Evolutionary conservation across 768 basidiomycete species (phyloP).

Genomic region (Lanmaoa pseudosensibilis): DNA sequence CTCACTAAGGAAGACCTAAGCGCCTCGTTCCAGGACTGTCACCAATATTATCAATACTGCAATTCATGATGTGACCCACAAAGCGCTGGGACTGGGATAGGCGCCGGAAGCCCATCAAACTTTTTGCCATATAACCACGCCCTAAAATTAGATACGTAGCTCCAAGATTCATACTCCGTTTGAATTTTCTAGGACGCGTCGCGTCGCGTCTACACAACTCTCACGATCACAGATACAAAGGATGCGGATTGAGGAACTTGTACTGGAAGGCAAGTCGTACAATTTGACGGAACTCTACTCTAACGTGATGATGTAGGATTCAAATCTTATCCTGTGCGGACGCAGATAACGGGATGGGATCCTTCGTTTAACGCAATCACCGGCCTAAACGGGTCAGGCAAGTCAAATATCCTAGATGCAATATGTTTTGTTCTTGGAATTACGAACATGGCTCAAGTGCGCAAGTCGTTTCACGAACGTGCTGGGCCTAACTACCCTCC

Average conservation of each 20-base stretch:
- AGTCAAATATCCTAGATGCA: conserved; percentile 98
- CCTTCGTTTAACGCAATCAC: conserved; percentile 98
- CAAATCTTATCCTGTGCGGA: conserved; percentile 96
- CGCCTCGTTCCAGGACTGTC: neutral
- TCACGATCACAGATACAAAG: conserved; percentile 18
- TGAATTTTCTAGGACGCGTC: conserved; percentile 28
- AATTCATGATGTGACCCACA: neutral
- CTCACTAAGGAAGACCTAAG: neutral
- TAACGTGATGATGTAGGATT: conserved; percentile 58
- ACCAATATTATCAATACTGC: neutral
- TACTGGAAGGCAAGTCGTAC: conserved; percentile 71
- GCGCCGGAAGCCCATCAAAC: neutral
- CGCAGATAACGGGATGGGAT: conserved; percentile 96
- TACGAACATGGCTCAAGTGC: conserved; percentile 91
- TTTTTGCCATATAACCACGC: neutral
- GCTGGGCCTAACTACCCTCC: neutral
- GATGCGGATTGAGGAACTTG: conserved; percentile 95
- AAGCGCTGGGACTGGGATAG: conserved; percentile 15
- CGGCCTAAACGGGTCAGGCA: conserved; percentile 92
- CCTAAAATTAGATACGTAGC: conserved; percentile 15
- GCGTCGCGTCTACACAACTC: conserved; percentile 26
- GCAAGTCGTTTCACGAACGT: conserved; percentile 15
- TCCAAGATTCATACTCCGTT: conserved; percentile 23
- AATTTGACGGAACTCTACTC: neutral
- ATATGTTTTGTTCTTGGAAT: conserved; percentile 99